phyloP scores from a whole-genome alignment of 2,329 filamentous ascomycete species.

The Dothiorella sarmentorum region DNA sequence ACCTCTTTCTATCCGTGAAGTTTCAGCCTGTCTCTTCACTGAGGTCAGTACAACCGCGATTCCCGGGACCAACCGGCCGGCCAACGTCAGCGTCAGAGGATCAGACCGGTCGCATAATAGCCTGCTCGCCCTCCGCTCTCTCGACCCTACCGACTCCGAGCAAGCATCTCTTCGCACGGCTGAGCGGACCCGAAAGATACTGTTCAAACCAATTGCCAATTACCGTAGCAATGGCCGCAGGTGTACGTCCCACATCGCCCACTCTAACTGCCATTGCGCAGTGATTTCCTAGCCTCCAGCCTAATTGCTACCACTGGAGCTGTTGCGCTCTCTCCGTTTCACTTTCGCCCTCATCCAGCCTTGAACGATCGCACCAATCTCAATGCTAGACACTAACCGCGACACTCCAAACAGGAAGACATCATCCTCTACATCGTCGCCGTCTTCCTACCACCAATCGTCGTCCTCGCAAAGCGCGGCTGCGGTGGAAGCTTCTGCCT shows the following conservation, averaged over 20 bases:
- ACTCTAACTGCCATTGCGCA: neutral
- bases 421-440: slow-evolving; percentile 10
- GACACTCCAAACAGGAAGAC: slow-evolving; percentile 1
- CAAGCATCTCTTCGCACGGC: neutral
- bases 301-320: neutral
- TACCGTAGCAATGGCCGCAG: neutral
- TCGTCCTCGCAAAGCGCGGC: slow-evolving; percentile 3
- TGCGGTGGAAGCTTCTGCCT: slow-evolving; percentile 10
- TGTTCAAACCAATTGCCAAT: too few species aligned
- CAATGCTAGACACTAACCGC: neutral
- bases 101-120: slow-evolving; percentile 3
- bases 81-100: slow-evolving; percentile 1
- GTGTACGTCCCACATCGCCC: neutral
- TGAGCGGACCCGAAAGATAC: too few species aligned
- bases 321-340: neutral
- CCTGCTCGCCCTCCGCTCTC: neutral
- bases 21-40: neutral
- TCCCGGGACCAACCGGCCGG: too few species aligned
- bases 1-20: neutral
- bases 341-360: too few species aligned
- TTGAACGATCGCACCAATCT: too few species aligned
- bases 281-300: neutral
- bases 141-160: neutral
- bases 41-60: too few species aligned
- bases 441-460: slow-evolving; percentile 11